Evolutionary conservation across 2,329 filamentous ascomycete genomes (phyloP).

Genomic region (Hirsutella rhossiliensis): DNA sequence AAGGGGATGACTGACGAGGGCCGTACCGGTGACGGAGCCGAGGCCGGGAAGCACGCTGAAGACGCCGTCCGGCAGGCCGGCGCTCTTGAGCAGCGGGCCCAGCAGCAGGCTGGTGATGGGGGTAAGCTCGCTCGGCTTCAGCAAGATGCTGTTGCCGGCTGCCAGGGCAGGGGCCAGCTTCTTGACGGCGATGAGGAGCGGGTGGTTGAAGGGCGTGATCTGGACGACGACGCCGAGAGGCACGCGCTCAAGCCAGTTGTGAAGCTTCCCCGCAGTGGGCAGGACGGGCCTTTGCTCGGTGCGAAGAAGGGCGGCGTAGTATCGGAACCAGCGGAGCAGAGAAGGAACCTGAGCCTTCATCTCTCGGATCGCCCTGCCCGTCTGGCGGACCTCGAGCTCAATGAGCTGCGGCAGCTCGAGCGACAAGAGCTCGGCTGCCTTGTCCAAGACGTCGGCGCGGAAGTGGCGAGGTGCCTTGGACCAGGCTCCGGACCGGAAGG

Average conservation of each 20-base stretch:
- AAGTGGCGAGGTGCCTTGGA: slow-evolving; percentile 41
- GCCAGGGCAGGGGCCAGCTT: slow-evolving; percentile 50
- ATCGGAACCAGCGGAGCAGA: slow-evolving; percentile 58
- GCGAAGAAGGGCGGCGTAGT: slow-evolving; percentile 56
- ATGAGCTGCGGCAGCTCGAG: slow-evolving; percentile 43
- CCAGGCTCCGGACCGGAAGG: slow-evolving; percentile 58
- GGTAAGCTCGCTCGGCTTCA: slow-evolving; percentile 52
- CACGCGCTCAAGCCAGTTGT: slow-evolving; percentile 41
- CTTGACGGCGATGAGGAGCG: slow-evolving; percentile 44
- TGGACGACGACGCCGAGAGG: slow-evolving; percentile 46
- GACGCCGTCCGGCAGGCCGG: slow-evolving; percentile 59
- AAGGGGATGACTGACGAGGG: slow-evolving; percentile 37
- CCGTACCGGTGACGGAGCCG: slow-evolving; percentile 38
- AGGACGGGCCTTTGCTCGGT: slow-evolving; percentile 55
- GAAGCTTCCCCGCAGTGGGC: slow-evolving; percentile 48
- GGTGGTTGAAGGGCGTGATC: slow-evolving; percentile 48
- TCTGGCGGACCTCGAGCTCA: slow-evolving; percentile 52
- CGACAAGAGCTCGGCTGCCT: slow-evolving; percentile 41
- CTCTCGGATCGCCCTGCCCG: slow-evolving; percentile 55
- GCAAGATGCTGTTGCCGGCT: slow-evolving; percentile 44
- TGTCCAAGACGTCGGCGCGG: slow-evolving; percentile 51
- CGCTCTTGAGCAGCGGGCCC: slow-evolving; percentile 47
- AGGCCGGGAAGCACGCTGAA: slow-evolving; percentile 49
- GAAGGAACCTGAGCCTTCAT: slow-evolving; percentile 58
- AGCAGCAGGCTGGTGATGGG: slow-evolving; percentile 49